A percentile compares a stretch with the other conserved stretches of the same genome.
Evolutionary conservation across 2,329 filamentous ascomycete species (phyloP).

Genomic region (Ophiocordyceps camponoti-leonardi): DNA sequence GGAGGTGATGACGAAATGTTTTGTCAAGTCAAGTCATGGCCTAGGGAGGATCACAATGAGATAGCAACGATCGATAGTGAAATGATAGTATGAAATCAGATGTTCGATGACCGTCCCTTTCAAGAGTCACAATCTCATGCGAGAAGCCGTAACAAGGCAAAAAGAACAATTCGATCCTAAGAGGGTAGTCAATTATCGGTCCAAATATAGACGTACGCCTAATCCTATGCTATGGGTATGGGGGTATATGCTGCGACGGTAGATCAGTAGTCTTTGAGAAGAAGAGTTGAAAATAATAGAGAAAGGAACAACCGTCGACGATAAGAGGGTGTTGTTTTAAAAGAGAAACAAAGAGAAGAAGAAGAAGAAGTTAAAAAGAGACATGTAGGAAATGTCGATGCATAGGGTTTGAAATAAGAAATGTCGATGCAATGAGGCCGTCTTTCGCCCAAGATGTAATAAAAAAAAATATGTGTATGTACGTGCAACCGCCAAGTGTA

Average conservation of each 20-base stretch:
- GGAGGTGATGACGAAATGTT: too few relatives aligned
- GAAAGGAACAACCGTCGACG: background rate
- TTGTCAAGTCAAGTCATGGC: too few relatives aligned
- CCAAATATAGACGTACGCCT: conserved; percentile 6
- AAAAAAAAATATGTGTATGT: too few relatives aligned
- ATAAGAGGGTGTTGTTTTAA: background rate
- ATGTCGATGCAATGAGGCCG: too few relatives aligned
- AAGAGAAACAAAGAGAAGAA: background rate
- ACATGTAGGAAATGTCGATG: background rate
- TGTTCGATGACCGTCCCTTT: too few relatives aligned
- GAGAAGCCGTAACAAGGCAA: background rate
- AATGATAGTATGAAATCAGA: too few relatives aligned
- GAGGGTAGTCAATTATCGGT: conserved; percentile 1
- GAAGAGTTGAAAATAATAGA: too few relatives aligned
- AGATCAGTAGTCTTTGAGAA: conserved; percentile 4
- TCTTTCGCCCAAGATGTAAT: too few relatives aligned
- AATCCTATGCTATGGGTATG: conserved; percentile 10
- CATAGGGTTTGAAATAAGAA: background rate
- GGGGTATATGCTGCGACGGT: conserved; percentile 18
- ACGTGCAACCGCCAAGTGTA: too few relatives aligned
- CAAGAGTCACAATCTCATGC: background rate
- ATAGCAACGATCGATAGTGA: too few relatives aligned
- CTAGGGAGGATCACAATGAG: too few relatives aligned
- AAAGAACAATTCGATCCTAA: background rate
- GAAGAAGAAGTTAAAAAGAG: conserved; percentile 4